These are phyloP conservation scores for Dysphania ambrosioides DNA, from an alignment of 148 eudicot genomes.

Conservation along the genomic window DNA sequence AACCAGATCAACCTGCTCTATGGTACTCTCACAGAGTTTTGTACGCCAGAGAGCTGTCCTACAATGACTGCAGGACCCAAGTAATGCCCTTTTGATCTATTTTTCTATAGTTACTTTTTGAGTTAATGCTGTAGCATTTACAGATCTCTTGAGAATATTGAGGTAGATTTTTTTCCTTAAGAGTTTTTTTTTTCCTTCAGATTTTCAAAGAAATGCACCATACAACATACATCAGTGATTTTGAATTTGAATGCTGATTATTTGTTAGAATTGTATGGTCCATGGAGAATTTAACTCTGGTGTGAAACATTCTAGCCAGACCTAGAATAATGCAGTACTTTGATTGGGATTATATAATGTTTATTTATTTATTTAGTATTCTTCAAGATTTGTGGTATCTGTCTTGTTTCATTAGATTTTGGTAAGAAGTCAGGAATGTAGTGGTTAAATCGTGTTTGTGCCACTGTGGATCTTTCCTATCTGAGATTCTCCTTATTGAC, in stretches of 20 bases:
- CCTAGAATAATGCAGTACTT: not conserved
- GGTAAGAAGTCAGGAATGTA: not conserved
- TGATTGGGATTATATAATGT: not conserved
- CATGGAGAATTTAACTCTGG: not conserved
- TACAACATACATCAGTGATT: not conserved
- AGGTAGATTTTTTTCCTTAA: not conserved
- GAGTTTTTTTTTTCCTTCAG: not conserved
- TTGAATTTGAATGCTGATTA: not conserved
- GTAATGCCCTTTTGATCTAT: slow-evolving; percentile 42
- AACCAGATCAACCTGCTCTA: slow-evolving; percentile 98
- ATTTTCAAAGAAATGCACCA: not conserved
- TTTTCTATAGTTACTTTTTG: not conserved
- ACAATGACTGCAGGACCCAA: slow-evolving; percentile 98
- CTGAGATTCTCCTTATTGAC: too few relatives aligned
- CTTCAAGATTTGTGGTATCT: too few relatives aligned
- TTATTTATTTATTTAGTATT: too few relatives aligned
- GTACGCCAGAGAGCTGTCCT: slow-evolving; percentile 85
- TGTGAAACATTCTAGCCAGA: not conserved
- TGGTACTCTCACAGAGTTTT: slow-evolving; percentile 96
- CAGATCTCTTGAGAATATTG: not conserved
- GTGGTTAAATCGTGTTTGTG: not conserved
- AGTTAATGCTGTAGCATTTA: not conserved
- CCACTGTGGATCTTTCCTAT: not conserved
- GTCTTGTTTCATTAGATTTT: not conserved
- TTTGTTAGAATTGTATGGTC: not conserved